Base-by-base conservation (phyloP, 2,329 filamentous ascomycete genomes). In the Fusarium robinianum region DNA sequence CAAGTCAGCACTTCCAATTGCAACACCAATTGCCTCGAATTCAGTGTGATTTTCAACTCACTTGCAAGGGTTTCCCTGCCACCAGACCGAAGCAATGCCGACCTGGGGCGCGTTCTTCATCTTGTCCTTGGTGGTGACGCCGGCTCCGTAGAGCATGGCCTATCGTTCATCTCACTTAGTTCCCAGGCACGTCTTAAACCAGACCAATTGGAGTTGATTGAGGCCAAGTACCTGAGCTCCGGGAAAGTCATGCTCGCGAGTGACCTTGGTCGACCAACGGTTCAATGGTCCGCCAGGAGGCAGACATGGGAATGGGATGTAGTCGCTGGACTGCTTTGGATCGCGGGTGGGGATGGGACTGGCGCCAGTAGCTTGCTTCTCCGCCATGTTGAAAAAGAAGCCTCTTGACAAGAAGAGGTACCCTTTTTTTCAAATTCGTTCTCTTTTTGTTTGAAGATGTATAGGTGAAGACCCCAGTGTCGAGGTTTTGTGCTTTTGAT, bases 51-150 rank as follows among this genome's bases (percentile, higher is more conserved):
- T 30, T 22, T 12, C 11, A 7, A 78, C 84, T 72, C 70, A 88
- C 85, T 96, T 96, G 82, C 91, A 96, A 24, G 92, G 89, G 66
- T 96, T 96, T 18, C 92, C 92, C 70, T 96, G 90, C 91, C 91
- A 97, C 91, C 91, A 96, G 5, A 96, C 88, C 5, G 87, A 90
- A 6, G 90, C 87, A 63, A 96, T 83, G 45, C 92, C 92, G 17
- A 97, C 88, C 53, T 97, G 92, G 9, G 92, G 89, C 39, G 87
- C 87, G 44, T 80, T 92, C 71, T 92, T 91, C 88, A 97, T 95
- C 62, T 85, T 83, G 42, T 94, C 77, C 60, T 83, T 78, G 63
- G 90, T 81, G 2, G 90, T 88, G 22, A 97, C 87, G 16, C 92
- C 92, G 7, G 92, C 90, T 10, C 88, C 91, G 70, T 95, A 97